Base-by-base conservation (phyloP, 2,329 filamentous ascomycete species). In the Fusarium newnesense region DNA sequence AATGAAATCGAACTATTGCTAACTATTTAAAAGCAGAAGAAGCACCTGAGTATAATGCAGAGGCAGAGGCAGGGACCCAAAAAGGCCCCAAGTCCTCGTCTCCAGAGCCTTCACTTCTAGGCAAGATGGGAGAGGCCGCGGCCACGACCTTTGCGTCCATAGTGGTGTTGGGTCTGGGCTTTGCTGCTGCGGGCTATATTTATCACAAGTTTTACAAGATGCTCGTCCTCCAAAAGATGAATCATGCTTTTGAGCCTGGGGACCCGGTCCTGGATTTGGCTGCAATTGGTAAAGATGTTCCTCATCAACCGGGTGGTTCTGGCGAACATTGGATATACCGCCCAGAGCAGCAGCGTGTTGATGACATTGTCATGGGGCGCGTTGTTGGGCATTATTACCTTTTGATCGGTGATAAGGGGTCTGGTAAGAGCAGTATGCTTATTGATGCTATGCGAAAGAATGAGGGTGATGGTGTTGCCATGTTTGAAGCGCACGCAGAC, bases 401-500 rank as follows among this genome's bases (percentile, higher is more conserved):
- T 5, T 86, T 99, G 5, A 91, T 98, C 52, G 96, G 96, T 49
- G 96, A 98, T 79, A 98, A 99, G 83, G 96, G 96, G 9, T 97
- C 94, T 0, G 96, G 96, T 11, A 99, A 99, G 85, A 97, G 94
- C 68, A 97, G 94, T 75, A 98, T 99, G 96, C 85, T 99, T 39
- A 77, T 99, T 26, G 94, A 98, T 80, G 94, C 94, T 13, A 99
- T 99, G 96, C 91, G 92, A 60, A 97, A 97, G 81, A 92, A 95
- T 63, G 90, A 97, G 70, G 96, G 95, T 8, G 93, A 96, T 69
- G 94, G 94, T 28, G 92, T 96, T 49, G 93, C 95, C 75, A 97
- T 99, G 94, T 94, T 98, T 78, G 96, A 99, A 83, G 95, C 96
- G 2, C 96, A 99, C 82, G 93, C 95, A 9, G 95, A 99, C 81